phyloP scores from a whole-genome alignment of 306 rosid genomes.

The Cicer cuneatum region DNA sequence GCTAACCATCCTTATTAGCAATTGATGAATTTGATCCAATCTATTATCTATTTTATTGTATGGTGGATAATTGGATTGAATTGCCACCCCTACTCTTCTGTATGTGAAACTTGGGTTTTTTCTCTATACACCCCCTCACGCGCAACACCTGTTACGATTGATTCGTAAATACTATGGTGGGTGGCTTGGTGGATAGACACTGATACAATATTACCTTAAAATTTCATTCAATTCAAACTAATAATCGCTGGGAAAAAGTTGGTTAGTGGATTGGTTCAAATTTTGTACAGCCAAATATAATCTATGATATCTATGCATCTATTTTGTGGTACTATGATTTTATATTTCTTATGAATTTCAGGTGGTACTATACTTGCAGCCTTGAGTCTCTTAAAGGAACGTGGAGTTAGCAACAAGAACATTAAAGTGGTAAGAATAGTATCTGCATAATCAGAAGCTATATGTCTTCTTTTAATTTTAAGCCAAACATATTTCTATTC shows the following conservation, averaged over 20 bases:
- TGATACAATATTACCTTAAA: background rate
- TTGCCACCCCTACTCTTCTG: too few relatives aligned
- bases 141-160: too few relatives aligned
- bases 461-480: background rate
- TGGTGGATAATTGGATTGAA: too few relatives aligned
- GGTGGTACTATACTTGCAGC: constrained; percentile 95
- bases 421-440: constrained; percentile 76
- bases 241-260: background rate
- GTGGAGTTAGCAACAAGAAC: constrained; percentile 73
- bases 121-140: too few relatives aligned
- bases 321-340: background rate
- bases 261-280: background rate
- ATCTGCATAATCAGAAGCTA: constrained; percentile 24
- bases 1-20: too few relatives aligned
- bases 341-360: constrained; percentile 45
- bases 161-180: too few relatives aligned
- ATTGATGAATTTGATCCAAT: too few relatives aligned
- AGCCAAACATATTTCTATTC: constrained; percentile 1
- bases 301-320: constrained; percentile 23
- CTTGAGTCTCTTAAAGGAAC: constrained; percentile 70
- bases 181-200: too few relatives aligned
- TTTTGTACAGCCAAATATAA: constrained; percentile 9
- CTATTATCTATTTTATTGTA: too few relatives aligned
- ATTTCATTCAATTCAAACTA: background rate
- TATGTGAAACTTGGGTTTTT: too few relatives aligned